Evolutionary conservation across 306 rosid species (phyloP), one percentile per base, ranked within the genome.

Genomic region (Casuarina glauca): DNA sequence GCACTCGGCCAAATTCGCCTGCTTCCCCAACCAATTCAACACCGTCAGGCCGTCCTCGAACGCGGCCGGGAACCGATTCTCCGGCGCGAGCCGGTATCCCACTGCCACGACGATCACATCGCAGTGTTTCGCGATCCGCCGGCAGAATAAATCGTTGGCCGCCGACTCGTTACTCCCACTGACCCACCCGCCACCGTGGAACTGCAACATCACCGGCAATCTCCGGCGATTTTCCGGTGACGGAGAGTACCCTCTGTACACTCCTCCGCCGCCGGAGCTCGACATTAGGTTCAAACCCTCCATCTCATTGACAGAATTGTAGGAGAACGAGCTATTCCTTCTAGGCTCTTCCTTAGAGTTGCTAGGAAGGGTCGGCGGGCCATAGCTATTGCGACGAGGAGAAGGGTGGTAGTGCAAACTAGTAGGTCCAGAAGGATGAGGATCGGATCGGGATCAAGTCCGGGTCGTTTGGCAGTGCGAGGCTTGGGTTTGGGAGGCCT

Each of bases 181-280:
- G 79, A 95, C 97, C 99, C 99, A 95, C 3, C 97, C 99, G 15
- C 99, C 99, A 2, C 97, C 97, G 77, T 95, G 99, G 82, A 95
- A 92, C 80, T 93, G 99, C 88, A 95, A 54, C 72, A 95, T 87
- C 43, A 95, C 86, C 44, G 99, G 99, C 64, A 95, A 62, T 44
- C 76, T 88, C 62, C 92, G 85, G 32, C 89, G 19, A 66, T 79
- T 80, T 5, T 81, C 85, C 45, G 51, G 43, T 67, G 58, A 66
- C 20, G 97, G 99, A 9, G 87, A 77, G 78, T 95, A 95, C 2
- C 99, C 97, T 39, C 91, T 78, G 76, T 95, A 95, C 32, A 54
- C 86, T 19, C 89, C 89, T 10, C 58, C 87, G 5, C 71, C 46
- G 2, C 82, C 84, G 5, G 39, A 50, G 50, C 73, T 61, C 12